Base-by-base conservation (phyloP, 1,284 basidiomycete genomes). In the Pyrrhoderma lamaoense region DNA sequence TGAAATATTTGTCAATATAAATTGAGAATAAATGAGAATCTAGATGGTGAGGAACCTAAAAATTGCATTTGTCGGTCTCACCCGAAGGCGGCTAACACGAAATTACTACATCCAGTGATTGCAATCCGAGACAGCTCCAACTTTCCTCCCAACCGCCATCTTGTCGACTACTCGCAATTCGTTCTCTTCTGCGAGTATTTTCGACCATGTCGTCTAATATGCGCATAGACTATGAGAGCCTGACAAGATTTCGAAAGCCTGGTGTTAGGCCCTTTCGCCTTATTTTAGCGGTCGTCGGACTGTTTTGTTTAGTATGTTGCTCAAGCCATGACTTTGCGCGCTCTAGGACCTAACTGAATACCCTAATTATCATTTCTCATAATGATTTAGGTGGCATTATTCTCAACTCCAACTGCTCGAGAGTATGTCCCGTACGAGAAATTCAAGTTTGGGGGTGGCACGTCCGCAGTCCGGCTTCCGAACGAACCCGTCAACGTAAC, bases 381-480 rank as follows among this genome's bases (percentile, higher is more conserved):
- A 9, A 18, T 39, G 40, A 8, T 13, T n/a, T 16, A 51, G 49
- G 40, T 7, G 11, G 22, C 38, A 22, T 31, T 51, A n/a, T 11
- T 51, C 2, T 42, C 16, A 18, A 35, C 49, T 9, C 49, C 42
- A 9, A 35, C 23, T 13, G 49, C 49, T n/a, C 49, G 49, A 18
- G 42, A 44, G 18, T 51, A 51, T 37, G 49, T 51, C 7, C 49
- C 49, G 4, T 51, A 51, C 16, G 49, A 49, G 14, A 42, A 43
- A 19, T 42, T 49, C 40, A 49, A 48, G 23, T 13, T 19, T 40
- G 38, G 25, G 8, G 23, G 18, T 19, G 25, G 27, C 46, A 21
- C 46, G 3, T 21, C 14, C 25, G 46, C 46, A 47, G 38, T 34
- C 3, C 39, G 39, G 27, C 23, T 40, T 16, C 49, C 49, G 16